Evolutionary conservation across 345 rosid genomes (phyloP).

Genomic region (Viola odorata): DNA sequence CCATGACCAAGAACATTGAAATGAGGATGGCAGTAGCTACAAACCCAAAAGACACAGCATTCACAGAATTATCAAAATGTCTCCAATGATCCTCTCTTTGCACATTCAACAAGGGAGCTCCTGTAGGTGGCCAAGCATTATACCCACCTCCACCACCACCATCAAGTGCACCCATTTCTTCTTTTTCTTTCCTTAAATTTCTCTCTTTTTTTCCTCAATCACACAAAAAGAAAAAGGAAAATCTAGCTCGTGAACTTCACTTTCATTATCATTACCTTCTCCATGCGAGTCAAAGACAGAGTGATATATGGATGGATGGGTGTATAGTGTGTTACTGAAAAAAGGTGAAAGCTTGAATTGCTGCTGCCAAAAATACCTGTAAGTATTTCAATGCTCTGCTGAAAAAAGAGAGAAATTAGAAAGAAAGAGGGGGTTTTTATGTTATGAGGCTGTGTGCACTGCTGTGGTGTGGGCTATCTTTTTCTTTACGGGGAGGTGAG

Average conservation of each 20-base stretch:
- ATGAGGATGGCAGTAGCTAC: conserved; percentile 81
- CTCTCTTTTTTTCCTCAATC: neutral
- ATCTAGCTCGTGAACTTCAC: neutral
- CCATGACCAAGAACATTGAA: conserved; percentile 76
- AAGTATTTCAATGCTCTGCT: no score
- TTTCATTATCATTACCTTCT: conserved; percentile 19
- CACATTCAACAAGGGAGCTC: conserved; percentile 52
- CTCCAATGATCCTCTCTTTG: conserved; percentile 50
- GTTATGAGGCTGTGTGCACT: no score
- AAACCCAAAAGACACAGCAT: conserved; percentile 82
- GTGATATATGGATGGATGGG: neutral
- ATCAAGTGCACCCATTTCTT: conserved; percentile 22
- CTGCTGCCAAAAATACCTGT: no score
- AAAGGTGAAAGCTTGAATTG: no score
- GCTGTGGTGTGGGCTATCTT: no score
- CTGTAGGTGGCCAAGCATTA: conserved; percentile 56
- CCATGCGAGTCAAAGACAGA: conserved; percentile 8
- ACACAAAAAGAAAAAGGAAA: neutral
- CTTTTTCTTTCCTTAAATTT: neutral
- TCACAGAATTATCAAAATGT: conserved; percentile 63
- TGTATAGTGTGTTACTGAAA: no score
- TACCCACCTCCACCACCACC: conserved; percentile 11
- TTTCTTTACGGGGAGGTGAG: neutral
- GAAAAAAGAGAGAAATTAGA: no score
- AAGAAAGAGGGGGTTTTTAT: no score